These are phyloP conservation scores for Phaffia rhodozyma DNA, from an alignment of 1,284 basidiomycete species.

Conservation along the genomic window DNA sequence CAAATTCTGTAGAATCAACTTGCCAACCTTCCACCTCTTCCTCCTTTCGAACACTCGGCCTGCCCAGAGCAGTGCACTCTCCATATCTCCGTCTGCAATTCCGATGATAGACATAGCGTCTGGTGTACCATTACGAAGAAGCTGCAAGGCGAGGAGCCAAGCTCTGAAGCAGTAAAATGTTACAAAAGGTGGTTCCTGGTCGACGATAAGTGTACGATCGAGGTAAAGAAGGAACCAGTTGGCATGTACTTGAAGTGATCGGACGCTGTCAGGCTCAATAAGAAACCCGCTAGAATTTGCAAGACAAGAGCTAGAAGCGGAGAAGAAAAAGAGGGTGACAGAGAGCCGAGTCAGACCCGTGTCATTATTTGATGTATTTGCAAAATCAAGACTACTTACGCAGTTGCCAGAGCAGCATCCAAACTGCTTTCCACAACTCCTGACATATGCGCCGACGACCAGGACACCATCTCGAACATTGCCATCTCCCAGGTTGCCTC, in stretches of 20 bases:
- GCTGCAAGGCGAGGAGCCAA: conserved; percentile 24
- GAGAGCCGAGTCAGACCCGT: not conserved
- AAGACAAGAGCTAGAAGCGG: conserved; percentile 16
- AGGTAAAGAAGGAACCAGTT: conserved; percentile 25
- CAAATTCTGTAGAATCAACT: conserved; percentile 12
- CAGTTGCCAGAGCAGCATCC: conserved; percentile 25
- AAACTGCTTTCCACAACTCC: conserved; percentile 25
- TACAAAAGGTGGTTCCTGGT: conserved; percentile 23
- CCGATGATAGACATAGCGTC: conserved; percentile 9
- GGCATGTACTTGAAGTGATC: conserved; percentile 22
- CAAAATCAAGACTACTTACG: conserved; percentile 20
- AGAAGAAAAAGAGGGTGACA: not conserved
- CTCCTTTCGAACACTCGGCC: not conserved
- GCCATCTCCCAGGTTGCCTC: conserved; percentile 26
- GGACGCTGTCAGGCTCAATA: conserved; percentile 18
- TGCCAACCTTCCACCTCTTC: conserved; percentile 14
- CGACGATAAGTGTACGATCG: conserved; percentile 2
- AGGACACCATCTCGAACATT: conserved; percentile 26
- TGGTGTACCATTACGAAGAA: conserved; percentile 12
- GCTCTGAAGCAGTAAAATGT: conserved; percentile 26
- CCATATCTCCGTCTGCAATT: conserved; percentile 4
- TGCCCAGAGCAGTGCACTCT: conserved; percentile 15
- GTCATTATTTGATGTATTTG: not conserved
- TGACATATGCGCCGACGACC: conserved; percentile 25
- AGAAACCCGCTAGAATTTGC: conserved; percentile 16